These are phyloP conservation scores for Boeremia lycopersici DNA, from an alignment of 2,329 filamentous ascomycete genomes.

Conservation along the genomic window DNA sequence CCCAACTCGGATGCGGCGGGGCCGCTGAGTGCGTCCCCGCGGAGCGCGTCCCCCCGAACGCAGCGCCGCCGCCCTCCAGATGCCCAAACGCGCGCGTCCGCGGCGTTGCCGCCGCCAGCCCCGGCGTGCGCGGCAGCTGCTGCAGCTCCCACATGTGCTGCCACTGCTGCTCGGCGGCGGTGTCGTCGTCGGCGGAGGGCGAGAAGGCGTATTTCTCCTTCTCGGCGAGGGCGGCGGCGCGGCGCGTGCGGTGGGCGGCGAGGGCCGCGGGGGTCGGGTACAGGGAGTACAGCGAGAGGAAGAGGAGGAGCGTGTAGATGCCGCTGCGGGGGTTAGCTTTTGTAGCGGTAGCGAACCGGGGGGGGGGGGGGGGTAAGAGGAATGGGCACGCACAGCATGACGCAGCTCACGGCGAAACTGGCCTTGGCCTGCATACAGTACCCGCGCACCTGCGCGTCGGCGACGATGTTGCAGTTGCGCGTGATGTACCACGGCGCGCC, in stretches of 20 bases:
- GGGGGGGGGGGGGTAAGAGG: not conserved
- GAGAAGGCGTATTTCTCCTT: conserved; percentile 43
- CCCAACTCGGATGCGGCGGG: conserved; percentile 11
- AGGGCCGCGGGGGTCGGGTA: conserved; percentile 51
- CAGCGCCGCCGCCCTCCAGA: conserved; percentile 24
- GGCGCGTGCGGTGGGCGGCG: conserved; percentile 29
- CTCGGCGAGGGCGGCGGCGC: conserved; percentile 43
- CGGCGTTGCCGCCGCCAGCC: conserved; percentile 34
- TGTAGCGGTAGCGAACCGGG: conserved; percentile 1
- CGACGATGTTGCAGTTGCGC: conserved; percentile 69
- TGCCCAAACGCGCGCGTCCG: conserved; percentile 42
- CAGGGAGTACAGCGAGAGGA: conserved; percentile 63
- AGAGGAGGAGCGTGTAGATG: conserved; percentile 65
- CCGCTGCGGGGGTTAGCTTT: conserved; percentile 48
- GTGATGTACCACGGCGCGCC: conserved; percentile 76
- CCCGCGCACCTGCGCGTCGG: conserved; percentile 57
- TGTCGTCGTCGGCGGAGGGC: conserved; percentile 36
- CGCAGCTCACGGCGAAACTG: conserved; percentile 66
- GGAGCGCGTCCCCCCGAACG: no score
- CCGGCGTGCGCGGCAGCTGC: conserved; percentile 45
- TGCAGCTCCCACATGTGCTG: conserved; percentile 52
- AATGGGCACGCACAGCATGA: conserved; percentile 73
- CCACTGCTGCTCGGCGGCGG: conserved; percentile 48
- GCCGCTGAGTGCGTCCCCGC: no score
- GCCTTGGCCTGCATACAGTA: conserved; percentile 73